Conservation (phyloP, 148 eudicot genomes). For the Silene conica region DNA sequence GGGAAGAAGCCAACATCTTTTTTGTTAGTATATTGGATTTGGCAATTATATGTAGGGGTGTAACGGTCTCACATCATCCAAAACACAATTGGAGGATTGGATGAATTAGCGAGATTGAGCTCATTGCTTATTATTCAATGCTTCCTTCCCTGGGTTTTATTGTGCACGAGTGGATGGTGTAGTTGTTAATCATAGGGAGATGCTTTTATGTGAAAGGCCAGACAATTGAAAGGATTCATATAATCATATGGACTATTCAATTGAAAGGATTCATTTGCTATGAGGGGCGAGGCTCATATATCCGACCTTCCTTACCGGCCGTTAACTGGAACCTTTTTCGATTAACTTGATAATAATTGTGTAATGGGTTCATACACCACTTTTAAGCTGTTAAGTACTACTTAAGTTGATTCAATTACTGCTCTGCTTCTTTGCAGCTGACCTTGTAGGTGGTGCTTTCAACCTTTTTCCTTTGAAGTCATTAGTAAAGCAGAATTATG, state of each 20-base stretch:
- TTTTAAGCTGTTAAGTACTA: background rate
- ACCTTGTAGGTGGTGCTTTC: background rate
- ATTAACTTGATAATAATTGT: background rate
- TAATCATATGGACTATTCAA: background rate
- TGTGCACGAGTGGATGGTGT: background rate
- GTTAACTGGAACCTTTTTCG: background rate
- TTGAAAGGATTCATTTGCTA: background rate
- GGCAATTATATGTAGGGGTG: too few relatives aligned
- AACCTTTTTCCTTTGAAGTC: background rate
- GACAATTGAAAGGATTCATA: background rate
- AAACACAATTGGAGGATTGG: background rate
- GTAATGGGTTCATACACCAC: background rate
- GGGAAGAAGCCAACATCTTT: too few relatives aligned
- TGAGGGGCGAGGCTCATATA: background rate
- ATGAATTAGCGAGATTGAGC: background rate
- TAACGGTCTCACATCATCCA: background rate
- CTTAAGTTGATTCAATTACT: background rate
- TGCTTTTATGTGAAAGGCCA: background rate
- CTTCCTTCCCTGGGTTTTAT: background rate
- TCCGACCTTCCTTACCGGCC: background rate
- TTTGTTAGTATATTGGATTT: too few relatives aligned
- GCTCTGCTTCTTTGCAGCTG: background rate
- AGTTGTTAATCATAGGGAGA: background rate
- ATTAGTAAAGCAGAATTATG: background rate
- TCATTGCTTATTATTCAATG: background rate